phyloP scores from a whole-genome alignment of 176 grass and related monocot genomes.

The Carex pumila region DNA sequence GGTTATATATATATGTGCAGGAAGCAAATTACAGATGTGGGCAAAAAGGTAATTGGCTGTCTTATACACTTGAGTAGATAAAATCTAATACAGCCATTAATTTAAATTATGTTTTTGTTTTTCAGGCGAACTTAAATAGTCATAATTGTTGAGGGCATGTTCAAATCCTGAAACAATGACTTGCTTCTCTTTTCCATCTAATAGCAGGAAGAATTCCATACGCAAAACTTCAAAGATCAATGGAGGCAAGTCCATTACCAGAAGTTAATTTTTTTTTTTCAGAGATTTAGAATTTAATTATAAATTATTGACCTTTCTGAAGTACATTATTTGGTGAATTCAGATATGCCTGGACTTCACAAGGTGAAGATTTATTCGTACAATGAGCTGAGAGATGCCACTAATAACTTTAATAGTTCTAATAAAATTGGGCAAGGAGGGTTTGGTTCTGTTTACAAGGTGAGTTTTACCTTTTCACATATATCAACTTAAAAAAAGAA shows the following conservation, averaged over 20 bases:
- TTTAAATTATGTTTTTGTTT: background rate
- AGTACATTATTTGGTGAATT: background rate
- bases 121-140: background rate
- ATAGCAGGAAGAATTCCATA: conserved; percentile 31
- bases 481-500: background rate
- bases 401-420: conserved; percentile 40
- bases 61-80: background rate
- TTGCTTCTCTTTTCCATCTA: conserved; percentile 30
- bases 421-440: conserved; percentile 86
- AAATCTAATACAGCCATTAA: background rate
- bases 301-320: conserved; percentile 11
- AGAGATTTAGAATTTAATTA: too few species aligned
- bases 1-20: too few species aligned
- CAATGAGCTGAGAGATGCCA: conserved; percentile 67
- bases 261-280: background rate
- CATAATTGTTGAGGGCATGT: background rate
- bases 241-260: conserved; percentile 29
- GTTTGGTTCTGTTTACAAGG: conserved; percentile 77
- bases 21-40: too few species aligned
- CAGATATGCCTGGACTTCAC: conserved; percentile 26
- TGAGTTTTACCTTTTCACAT: background rate
- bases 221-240: conserved; percentile 29
- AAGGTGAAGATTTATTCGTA: conserved; percentile 68
- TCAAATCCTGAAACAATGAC: conserved; percentile 25
- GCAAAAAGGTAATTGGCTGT: too few species aligned